Evolutionary conservation across 306 rosid genomes (phyloP), one percentile per base, ranked within the genome.

Genomic region (Myrica gale): DNA sequence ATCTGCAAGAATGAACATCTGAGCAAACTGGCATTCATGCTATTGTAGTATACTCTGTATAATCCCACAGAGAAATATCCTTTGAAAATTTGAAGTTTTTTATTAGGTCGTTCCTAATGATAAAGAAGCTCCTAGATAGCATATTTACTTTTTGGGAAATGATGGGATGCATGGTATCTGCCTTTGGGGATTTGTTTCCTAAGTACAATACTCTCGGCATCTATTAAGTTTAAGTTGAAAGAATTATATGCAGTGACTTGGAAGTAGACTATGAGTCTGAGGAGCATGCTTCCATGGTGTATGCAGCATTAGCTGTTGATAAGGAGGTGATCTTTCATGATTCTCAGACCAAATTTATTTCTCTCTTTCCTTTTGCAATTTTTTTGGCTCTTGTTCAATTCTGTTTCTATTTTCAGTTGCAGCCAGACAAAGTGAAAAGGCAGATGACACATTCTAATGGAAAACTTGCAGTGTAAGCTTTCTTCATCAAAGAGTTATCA

Each of bases 341-440:
- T 79, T 51, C 75, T 74, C 26, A 69, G 67, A 4, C 76, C 57
- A 1, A 68, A 11, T 1, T 57, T 43, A 75, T 48, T 70, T 63
- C 42, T 2, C 44, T 0, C 68, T 5, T 39, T 0, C 68, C 52
- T 6, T 72, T 32, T 45, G 7, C 7, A 20, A 3, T 15, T 51
- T 42, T 6, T 71, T 23, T 53, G 62, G 55, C 74, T 66, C 78
- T 72, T 9, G 85, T 80, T 44, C 60, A 50, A 41, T 75, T 79
- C 57, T 54, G 9, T 85, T 72, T 80, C 50, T 68, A 6, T 74
- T 58, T 81, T 86, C 87, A 91, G 93, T 88, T 95, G 91, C 99
- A 92, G 79, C 99, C 97, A 7, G 92, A 92, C 78, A 95, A 95
- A 78, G 97, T 95, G 71, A 90, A 84, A 83, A 89, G 93, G 76